A percentile compares a stretch with the other conserved stretches of the same genome.
These are phyloP conservation scores for Piper betle DNA, from an alignment of 164 flowering plant genomes.

Conservation along the genomic window DNA sequence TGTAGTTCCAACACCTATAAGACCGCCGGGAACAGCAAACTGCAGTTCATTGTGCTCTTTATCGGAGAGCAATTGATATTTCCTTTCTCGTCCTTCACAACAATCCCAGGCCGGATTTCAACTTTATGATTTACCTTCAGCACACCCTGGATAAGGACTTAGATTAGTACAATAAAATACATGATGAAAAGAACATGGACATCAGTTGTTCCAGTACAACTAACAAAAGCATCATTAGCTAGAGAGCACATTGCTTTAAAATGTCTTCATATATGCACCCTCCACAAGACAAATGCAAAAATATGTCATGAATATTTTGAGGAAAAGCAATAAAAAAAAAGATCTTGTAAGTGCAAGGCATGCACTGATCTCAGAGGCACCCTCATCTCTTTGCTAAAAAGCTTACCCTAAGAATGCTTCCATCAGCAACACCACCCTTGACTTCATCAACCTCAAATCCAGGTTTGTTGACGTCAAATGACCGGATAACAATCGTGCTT, in stretches of 20 bases:
- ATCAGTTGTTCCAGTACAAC: no score
- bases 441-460: constrained; percentile 91
- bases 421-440: constrained; percentile 97
- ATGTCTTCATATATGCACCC: no score
- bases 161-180: not conserved
- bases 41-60: constrained; percentile 93
- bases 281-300: no score
- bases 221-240: no score
- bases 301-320: no score
- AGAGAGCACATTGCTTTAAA: no score
- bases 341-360: no score
- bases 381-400: no score
- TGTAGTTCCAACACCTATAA: constrained; percentile 94
- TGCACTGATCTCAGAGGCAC: no score
- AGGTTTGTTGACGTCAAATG: constrained; percentile 93
- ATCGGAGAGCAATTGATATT: constrained; percentile 79
- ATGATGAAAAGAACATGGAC: no score
- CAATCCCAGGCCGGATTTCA: constrained; percentile 98
- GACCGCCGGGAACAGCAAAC: constrained; percentile 97
- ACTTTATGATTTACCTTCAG: constrained; percentile 74
- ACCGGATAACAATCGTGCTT: constrained; percentile 87
- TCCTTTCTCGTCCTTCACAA: constrained; percentile 77
- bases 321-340: no score
- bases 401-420: constrained; percentile 82
- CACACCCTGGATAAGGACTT: constrained; percentile 54